Evolutionary conservation across 805 yeast species (phyloP), one percentile per base, ranked within the genome.

Genomic region (Candida ipomoeae): DNA sequence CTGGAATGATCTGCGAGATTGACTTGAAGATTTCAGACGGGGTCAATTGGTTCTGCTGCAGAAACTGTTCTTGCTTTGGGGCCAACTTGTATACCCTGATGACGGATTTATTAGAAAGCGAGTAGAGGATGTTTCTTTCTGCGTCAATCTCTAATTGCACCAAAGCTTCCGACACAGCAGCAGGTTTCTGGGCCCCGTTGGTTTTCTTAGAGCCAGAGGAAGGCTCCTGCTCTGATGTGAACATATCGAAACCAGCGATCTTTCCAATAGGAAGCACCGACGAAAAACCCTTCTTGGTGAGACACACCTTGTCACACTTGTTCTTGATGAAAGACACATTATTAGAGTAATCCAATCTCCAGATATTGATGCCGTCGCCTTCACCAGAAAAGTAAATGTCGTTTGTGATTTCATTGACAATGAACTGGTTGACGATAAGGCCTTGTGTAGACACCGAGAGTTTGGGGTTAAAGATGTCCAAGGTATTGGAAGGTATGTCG

Each of bases 311-410:
- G 58, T 82, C 82, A 62, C 96, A 87, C 59, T 84, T 87, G 61
- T 87, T 85, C 55, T 84, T 82, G 64, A 89, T 89, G 88, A 96
- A 92, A 48, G 88, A 85, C 44, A 89, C 94, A 23, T 86, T 79
- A 56, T 84, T 86, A 5, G 91, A 79, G 64, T 94, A 94, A 52
- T 82, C 84, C 48, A 94, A 72, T 62, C 89, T 92, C 96, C 97
- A 94, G 40, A 94, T 75, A 58, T 91, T 83, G 35, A 75, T 69
- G 1, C 90, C 92, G 56, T 87, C 89, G 18, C 84, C 82, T 38
- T 78, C 78, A n/a, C 96, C 95, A 7, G 87, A 77, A 65, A 95
- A 89, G 63, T 88, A 89, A 5, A 94, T 81, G 50, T 92, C 90
- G 43, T 89, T 86, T 0, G 94, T 83, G 40, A 71, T 68, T 18